Base-by-base conservation (phyloP, 108 stramenopile genomes). In the Epithemia pelagica region DNA sequence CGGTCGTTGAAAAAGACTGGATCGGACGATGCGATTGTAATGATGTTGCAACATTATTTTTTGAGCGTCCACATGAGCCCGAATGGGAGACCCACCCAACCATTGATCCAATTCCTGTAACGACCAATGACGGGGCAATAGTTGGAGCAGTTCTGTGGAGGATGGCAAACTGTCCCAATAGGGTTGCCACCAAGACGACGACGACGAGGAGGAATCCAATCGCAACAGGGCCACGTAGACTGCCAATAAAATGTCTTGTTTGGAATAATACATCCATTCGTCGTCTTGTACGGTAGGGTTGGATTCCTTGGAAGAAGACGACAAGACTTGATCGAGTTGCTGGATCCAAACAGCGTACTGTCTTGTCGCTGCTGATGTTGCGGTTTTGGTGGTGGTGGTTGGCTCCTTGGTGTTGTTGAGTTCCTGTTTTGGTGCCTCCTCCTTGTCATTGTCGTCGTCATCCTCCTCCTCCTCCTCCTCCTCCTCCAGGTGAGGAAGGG, bases 61-160 rank as follows among this genome's bases (percentile, higher is more conserved):
- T 32, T 72, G 70, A 8, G 67, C 28, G n/a, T 75, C 22, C 1
- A 82, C 74, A 7, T 73, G 75, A 33, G 67, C 5, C 25, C 81
- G 65, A 23, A 91, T 52, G 0, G 80, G 74, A 10, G 90, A 82
- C 29, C 90, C 85, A 26, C 28, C 73, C 19, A 79, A 46, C 37
- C 5, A 70, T 8, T 51, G 22, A 29, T 71, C 22, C 10, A 85
- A 62, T 20, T 69, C 60, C 0, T 74, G 57, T 26, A 62, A 61
- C 7, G 66, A 51, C 86, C 90, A 91, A 64, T 81, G 78, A 10
- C 90, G 69, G 1, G 90, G 90, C 3, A 90, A 52, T 21, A 29
- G 8, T 58, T 75, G 63, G 32, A 55, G 66, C 2, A 30, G 60
- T 18, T 65, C 33, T 1, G 72, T 62, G 8, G 28, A 52, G 1